These are phyloP conservation scores for Eucalyptus sp. DNA, from an alignment of 345 rosid species.

Conservation along the genomic window DNA sequence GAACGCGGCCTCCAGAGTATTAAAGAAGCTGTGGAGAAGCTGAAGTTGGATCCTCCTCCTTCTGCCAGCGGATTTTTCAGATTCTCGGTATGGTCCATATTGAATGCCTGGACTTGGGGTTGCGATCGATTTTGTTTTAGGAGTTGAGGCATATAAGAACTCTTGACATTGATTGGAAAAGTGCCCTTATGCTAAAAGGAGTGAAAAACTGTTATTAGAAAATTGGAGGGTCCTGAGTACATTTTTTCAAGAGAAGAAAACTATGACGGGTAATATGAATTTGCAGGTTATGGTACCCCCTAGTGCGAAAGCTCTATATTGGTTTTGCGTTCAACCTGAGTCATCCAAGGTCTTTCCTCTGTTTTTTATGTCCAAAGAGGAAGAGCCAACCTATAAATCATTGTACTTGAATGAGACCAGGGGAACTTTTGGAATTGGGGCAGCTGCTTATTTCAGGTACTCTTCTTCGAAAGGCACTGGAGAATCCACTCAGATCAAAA, in stretches of 20 bases:
- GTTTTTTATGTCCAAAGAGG: slow-evolving; percentile 71
- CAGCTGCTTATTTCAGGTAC: slow-evolving; percentile 49
- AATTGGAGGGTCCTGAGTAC: neutral
- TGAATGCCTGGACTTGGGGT: neutral
- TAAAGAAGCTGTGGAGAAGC: slow-evolving; percentile 38
- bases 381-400: slow-evolving; percentile 32
- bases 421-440: slow-evolving; percentile 77
- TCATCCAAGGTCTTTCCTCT: slow-evolving; percentile 48
- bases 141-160: neutral
- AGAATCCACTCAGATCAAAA: slow-evolving; percentile 18
- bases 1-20: slow-evolving; percentile 51
- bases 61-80: slow-evolving; percentile 47
- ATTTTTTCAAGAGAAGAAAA: neutral
- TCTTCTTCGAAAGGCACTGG: slow-evolving; percentile 14
- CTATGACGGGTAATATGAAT: neutral
- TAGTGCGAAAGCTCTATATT: slow-evolving; percentile 67
- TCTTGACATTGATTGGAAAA: neutral
- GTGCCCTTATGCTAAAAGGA: neutral
- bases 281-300: slow-evolving; percentile 84
- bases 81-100: slow-evolving; percentile 41
- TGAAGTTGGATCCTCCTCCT: slow-evolving; percentile 53
- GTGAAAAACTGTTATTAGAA: neutral
- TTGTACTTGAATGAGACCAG: slow-evolving; percentile 39
- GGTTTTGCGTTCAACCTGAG: slow-evolving; percentile 72
- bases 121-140: neutral